Base-by-base conservation (phyloP, 805 yeast genomes). In the Schwanniomyces pseudopolymorphus region DNA sequence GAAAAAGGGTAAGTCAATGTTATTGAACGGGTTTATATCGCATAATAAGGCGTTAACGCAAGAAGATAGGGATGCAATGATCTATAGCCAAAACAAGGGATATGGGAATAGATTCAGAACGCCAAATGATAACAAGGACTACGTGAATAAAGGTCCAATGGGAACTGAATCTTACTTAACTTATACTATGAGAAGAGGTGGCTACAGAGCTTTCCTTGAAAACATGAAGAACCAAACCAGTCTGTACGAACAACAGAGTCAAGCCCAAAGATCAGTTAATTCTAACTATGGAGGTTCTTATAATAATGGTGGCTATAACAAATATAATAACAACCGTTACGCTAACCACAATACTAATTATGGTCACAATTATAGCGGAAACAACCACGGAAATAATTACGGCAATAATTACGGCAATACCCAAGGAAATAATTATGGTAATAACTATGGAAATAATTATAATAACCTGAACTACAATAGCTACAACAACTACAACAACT, bases 21-120 rank as follows among this genome's bases (percentile, higher is more conserved):
- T 92, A 19, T 64, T 92, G 52, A 86, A 84, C 39, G 97, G 97
- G 0, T 89, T 73, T 58, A 80, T 82, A 49, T 78, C 89, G 4
- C 85, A 83, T 48, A 67, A 69, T 28, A 73, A 75, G 16, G 83
- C 84, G 6, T 69, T 92, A 39, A 81, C 81, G 4, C 80, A 78
- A 33, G 85, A 84, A 40, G 97, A 91, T 56, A 78, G 75, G 46
- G 89, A 85, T 51, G 68, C 76, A 9, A 72, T 89, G 11, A 57
- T 75, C 26, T 77, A 81, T 55, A 81, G 80, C 27, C 63, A 54
- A 42, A 45, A 50, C 51, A 48, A 54, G 31, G 61, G 65, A 46
- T 67, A 70, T 28, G 65, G 74, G 10, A 64, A 69, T 38, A 54
- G 72, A 43, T 67, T 64, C 51, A 58, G 65, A 20, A 53, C 62